Conservation (phyloP, 345 rosid species). For the Citrus sp. region DNA sequence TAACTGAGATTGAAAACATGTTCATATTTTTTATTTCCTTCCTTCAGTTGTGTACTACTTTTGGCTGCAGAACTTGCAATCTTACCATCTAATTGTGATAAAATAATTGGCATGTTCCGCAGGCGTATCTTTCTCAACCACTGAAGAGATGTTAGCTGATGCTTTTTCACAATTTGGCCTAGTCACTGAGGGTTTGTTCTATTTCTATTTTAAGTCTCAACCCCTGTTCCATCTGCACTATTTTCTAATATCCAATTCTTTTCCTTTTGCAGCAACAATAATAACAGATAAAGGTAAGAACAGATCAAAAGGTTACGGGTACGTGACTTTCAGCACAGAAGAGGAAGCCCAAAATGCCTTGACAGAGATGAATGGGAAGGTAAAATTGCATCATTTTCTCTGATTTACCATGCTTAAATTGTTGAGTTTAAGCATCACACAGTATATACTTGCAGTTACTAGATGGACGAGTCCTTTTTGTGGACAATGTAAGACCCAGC, state of each 20-base stretch:
- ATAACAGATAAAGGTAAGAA: constrained; percentile 33
- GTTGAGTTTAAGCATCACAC: neutral
- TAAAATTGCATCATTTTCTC: constrained; percentile 12
- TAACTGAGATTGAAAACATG: neutral
- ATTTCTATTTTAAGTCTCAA: neutral
- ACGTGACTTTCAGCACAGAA: constrained; percentile 42
- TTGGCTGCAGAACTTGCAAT: neutral
- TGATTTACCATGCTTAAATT: neutral
- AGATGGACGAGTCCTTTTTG: constrained; percentile 52
- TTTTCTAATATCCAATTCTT: neutral
- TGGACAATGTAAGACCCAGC: constrained; percentile 25
- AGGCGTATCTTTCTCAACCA: constrained; percentile 54
- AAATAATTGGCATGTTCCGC: neutral
- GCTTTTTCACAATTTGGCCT: constrained; percentile 60
- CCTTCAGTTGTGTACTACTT: neutral
- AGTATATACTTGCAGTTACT: constrained; percentile 42
- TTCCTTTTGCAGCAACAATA: constrained; percentile 36
- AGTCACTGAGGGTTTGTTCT: constrained; percentile 43
- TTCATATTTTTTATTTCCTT: neutral
- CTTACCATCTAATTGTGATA: neutral
- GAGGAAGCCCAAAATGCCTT: constrained; percentile 53
- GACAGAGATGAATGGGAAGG: constrained; percentile 57
- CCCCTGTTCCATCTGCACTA: neutral
- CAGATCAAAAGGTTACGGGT: constrained; percentile 60
- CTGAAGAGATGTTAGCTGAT: constrained; percentile 34